Evolutionary conservation across 1,284 basidiomycete species (phyloP), one percentile per base, ranked within the genome.

Genomic region (Volvariella surrecta): DNA sequence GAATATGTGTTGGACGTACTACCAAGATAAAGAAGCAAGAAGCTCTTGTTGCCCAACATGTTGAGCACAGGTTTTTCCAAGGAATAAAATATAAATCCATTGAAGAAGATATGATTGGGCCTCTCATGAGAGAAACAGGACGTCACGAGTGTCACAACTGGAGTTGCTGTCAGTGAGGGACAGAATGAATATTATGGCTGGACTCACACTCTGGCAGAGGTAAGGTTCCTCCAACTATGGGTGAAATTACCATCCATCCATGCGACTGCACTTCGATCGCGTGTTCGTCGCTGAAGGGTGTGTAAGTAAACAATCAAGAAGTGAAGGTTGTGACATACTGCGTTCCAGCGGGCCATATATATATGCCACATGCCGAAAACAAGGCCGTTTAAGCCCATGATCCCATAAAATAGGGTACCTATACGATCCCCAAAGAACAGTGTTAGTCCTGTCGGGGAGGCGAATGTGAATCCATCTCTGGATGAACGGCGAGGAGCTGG

Each of bases 111-210:
- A 58, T 95, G 92, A 0, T 57, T 51, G 8, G 70, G 46, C 18
- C 70, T 66, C 49, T 69, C 62, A 55, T 93, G 89, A 2, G 82
- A 91, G 67, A 93, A 91, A 46, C 69, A 73, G 19, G 73, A 64
- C 0, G 89, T 90, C 16, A 93, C 49, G 20, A 87, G 62, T 0
- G 89, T 91, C 86, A n/a, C 89, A 93, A 59, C 89, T 91, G 34
- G 44, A 3, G 19, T 30, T 17, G 40, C 42, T n/a, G 38, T 16
- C 37, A n/a, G 39, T 24, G 35, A 34, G 28, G 40, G 21, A 43
- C 13, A 21, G 11, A n/a, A n/a, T n/a, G n/a, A 11, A 22, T 32
- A 8, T 35, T 35, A 48, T 42, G 37, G 31, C 7, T 35, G 35
- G 24, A 22, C 17, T 58, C 49, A 89, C 86, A 86, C 58, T 60